A percentile compares a stretch with the other conserved stretches of the same genome.
Conservation (phyloP, 768 basidiomycete genomes). For the Rubroboletus pulcherrimus region DNA sequence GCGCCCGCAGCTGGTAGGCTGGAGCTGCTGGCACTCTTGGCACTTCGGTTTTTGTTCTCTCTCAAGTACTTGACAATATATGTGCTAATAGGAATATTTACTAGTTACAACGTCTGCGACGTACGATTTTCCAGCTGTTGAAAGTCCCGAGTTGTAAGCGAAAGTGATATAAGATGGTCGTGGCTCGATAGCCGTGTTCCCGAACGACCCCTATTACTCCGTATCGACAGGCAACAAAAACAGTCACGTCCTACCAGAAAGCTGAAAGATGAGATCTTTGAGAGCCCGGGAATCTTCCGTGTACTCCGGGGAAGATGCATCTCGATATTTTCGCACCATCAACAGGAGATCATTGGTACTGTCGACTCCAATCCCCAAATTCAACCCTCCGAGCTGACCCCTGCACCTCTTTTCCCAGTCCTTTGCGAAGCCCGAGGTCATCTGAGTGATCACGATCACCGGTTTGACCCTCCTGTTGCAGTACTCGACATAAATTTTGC, state of each 20-base stretch:
- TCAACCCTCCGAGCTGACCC: constrained; percentile 12
- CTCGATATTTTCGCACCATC: constrained; percentile 16
- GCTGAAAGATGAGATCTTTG: constrained; percentile 12
- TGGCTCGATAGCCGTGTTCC: neutral
- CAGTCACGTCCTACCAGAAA: constrained; percentile 10
- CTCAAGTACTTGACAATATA: neutral
- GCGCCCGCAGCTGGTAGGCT: neutral
- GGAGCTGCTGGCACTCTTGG: neutral
- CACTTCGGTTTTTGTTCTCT: neutral
- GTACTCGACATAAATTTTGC: constrained; percentile 26
- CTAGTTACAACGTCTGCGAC: neutral
- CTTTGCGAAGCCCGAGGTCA: constrained; percentile 11
- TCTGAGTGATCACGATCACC: constrained; percentile 25
- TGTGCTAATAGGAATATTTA: neutral
- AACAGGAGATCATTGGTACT: constrained; percentile 1
- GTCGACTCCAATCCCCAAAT: constrained; percentile 2
- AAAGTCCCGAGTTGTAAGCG: neutral
- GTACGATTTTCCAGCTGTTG: neutral
- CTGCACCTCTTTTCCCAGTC: constrained; percentile 21
- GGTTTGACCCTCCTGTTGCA: constrained; percentile 24
- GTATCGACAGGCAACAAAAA: neutral
- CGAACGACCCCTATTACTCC: neutral
- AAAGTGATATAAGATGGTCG: neutral
- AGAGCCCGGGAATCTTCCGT: constrained; percentile 18
- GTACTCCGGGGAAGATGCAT: constrained; percentile 16